Evolutionary conservation across 768 basidiomycete genomes (phyloP).

Genomic region (Exsudoporus frostii): DNA sequence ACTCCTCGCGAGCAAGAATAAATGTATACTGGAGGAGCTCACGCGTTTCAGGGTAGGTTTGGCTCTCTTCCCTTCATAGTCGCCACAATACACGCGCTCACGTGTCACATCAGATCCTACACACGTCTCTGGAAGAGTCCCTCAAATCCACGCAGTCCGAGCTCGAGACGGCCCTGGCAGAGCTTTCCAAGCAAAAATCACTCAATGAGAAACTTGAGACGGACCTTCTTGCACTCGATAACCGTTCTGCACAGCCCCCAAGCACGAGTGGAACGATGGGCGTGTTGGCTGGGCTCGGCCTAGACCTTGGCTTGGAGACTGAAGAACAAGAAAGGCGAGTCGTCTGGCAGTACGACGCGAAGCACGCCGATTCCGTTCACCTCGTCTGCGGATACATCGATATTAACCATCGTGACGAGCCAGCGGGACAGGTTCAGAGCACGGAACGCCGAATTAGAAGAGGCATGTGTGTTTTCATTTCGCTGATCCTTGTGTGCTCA

Average conservation of each 20-base stretch:
- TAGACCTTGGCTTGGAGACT: conserved; percentile 41
- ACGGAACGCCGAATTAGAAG: too few species aligned
- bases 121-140: conserved; percentile 73
- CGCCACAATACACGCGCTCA: neutral
- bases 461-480: too few species aligned
- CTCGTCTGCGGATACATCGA: too few species aligned
- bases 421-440: too few species aligned
- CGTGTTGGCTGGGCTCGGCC: conserved; percentile 62
- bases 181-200: conserved; percentile 71
- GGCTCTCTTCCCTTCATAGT: neutral
- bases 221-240: conserved; percentile 83
- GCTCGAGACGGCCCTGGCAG: conserved; percentile 53
- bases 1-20: conserved; percentile 91
- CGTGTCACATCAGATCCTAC: conserved; percentile 43
- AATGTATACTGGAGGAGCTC: conserved; percentile 87
- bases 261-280: too few species aligned
- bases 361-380: too few species aligned
- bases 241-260: conserved; percentile 22
- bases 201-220: conserved; percentile 91
- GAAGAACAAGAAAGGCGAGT: conserved; percentile 19
- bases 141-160: conserved; percentile 45
- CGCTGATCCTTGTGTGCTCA: too few species aligned
- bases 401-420: conserved; percentile 43
- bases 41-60: conserved; percentile 77
- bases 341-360: conserved; percentile 5